These are phyloP conservation scores for Spatholobus suberectus DNA, from an alignment of 306 rosid genomes.

Conservation along the genomic window DNA sequence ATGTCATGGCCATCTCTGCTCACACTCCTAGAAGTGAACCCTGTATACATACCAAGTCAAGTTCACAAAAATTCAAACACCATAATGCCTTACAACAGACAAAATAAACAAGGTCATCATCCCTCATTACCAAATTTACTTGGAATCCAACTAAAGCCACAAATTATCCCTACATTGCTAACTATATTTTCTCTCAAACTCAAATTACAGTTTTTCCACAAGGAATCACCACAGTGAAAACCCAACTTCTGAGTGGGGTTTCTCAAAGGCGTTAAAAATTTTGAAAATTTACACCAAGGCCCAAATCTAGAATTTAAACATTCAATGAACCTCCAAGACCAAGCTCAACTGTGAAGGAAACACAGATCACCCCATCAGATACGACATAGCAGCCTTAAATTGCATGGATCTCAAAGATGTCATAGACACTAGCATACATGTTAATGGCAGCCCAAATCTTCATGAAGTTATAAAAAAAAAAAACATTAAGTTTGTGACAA, in stretches of 20 bases:
- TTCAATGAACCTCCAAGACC: neutral
- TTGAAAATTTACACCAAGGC: neutral
- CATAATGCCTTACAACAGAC: slow-evolving; percentile 2
- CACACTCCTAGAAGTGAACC: slow-evolving; percentile 55
- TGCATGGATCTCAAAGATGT: slow-evolving; percentile 34
- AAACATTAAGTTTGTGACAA: slow-evolving; percentile 9
- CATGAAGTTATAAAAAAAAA: slow-evolving; percentile 3
- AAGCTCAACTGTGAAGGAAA: neutral
- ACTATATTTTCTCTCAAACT: neutral
- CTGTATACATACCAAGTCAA: slow-evolving; percentile 42
- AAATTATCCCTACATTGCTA: neutral
- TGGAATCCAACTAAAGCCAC: slow-evolving; percentile 5
- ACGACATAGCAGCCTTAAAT: slow-evolving; percentile 17
- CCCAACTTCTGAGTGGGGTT: neutral
- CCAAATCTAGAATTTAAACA: slow-evolving; percentile 1
- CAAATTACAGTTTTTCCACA: neutral
- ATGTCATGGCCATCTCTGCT: slow-evolving; percentile 53
- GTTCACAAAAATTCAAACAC: slow-evolving; percentile 20
- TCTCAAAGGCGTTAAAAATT: neutral
- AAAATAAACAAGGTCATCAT: slow-evolving; percentile 14
- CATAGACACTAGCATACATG: neutral
- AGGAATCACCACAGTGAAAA: neutral
- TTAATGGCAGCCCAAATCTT: neutral
- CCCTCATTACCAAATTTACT: slow-evolving; percentile 9
- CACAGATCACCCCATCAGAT: slow-evolving; percentile 17